Evolutionary conservation across 2,329 filamentous ascomycete genomes (phyloP).

Genomic region (Fusarium odoratissimum): DNA sequence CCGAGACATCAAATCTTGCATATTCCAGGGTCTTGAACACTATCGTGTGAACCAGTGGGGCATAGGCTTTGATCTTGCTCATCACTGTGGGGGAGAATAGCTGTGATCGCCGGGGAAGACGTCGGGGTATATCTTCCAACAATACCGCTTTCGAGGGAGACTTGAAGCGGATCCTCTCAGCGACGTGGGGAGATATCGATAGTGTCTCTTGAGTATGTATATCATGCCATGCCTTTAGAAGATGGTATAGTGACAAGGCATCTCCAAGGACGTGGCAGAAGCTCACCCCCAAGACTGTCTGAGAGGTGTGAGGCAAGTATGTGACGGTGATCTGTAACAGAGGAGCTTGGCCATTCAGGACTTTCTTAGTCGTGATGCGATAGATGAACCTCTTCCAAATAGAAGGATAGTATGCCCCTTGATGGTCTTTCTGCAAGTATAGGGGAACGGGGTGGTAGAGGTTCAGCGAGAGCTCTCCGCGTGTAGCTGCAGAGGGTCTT

Average conservation of each 20-base stretch:
- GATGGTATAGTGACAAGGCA: background rate
- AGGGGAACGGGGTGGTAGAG: background rate
- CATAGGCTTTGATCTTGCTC: background rate
- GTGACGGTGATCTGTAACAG: background rate
- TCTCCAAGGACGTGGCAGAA: background rate
- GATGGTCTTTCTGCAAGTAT: background rate
- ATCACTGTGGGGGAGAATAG: background rate
- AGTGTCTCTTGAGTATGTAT: background rate
- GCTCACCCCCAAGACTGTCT: background rate
- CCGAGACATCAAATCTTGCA: background rate
- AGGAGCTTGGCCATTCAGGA: background rate
- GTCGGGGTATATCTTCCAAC: background rate
- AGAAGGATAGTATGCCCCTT: background rate
- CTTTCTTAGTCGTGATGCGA: background rate
- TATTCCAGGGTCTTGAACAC: background rate
- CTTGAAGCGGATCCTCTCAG: background rate
- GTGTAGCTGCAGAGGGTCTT: background rate
- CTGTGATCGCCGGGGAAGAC: background rate
- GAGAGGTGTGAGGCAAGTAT: background rate
- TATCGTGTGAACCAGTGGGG: background rate
- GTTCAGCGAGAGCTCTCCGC: background rate
- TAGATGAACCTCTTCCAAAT: background rate
- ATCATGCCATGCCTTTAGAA: background rate
- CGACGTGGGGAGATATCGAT: background rate
- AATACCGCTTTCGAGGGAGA: background rate